phyloP scores from a whole-genome alignment of 176 grass and related monocot genomes.

The Calamus simplicifolius region DNA sequence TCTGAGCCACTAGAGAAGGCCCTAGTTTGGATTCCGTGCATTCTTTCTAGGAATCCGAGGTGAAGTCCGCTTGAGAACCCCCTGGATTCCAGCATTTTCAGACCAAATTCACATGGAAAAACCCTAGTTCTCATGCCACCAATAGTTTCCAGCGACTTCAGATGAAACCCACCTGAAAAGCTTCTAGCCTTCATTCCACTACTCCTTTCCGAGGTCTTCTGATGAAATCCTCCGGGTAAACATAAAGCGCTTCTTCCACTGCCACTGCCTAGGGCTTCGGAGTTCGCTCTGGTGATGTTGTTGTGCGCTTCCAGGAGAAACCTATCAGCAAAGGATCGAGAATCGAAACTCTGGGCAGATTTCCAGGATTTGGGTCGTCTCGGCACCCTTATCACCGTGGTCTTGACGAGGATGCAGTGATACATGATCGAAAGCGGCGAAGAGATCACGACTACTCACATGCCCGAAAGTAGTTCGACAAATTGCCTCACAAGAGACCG shows the following conservation, averaged over 20 bases:
- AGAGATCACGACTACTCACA: conserved; percentile 6
- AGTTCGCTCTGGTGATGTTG: neutral
- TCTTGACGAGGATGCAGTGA: conserved; percentile 54
- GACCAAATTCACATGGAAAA: too few relatives aligned
- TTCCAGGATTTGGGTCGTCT: conserved; percentile 7
- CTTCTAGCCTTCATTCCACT: neutral
- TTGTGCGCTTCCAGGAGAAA: conserved; percentile 18
- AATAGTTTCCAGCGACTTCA: too few relatives aligned
- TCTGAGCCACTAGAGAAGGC: conserved; percentile 40
- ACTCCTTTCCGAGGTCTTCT: neutral
- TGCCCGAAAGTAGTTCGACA: conserved; percentile 34
- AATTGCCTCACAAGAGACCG: conserved; percentile 24
- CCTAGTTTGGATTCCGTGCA: conserved; percentile 20
- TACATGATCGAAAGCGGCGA: conserved; percentile 33
- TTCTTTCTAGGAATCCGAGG: neutral
- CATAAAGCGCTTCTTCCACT: neutral
- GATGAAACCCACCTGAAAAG: neutral
- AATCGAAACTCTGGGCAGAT: neutral
- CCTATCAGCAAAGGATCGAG: conserved; percentile 4
- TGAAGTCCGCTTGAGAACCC: neutral
- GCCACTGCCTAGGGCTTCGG: neutral
- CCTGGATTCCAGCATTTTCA: too few relatives aligned
- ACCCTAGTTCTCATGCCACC: too few relatives aligned
- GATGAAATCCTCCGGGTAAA: neutral
- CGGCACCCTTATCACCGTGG: conserved; percentile 29